Evolutionary conservation across 1,139 yeast species (phyloP).

Genomic region (Nakaseomyces nivariensis): DNA sequence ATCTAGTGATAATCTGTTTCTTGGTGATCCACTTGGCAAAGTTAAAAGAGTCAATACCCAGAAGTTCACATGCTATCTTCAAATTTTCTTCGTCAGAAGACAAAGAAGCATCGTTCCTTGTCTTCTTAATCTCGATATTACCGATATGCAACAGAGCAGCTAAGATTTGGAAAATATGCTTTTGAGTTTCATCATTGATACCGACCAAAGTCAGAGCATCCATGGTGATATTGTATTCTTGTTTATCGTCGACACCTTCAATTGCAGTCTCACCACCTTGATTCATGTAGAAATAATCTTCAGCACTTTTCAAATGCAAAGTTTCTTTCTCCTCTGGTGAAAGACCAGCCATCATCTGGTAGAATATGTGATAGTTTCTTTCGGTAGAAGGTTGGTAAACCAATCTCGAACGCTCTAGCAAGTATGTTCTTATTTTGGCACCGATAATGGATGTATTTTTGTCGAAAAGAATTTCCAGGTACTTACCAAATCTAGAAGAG

Average conservation of each 20-base stretch:
- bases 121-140: conserved; percentile 78
- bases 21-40: conserved; percentile 92
- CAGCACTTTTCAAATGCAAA: conserved; percentile 53
- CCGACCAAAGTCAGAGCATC: conserved; percentile 78
- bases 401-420: conserved; percentile 85
- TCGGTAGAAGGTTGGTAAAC: conserved; percentile 87
- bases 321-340: conserved; percentile 46
- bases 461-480: conserved; percentile 82
- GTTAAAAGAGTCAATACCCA: conserved; percentile 64
- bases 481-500: conserved; percentile 95
- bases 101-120: conserved; percentile 75
- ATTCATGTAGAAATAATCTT: conserved; percentile 71
- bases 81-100: conserved; percentile 81
- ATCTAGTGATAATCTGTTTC: conserved; percentile 86
- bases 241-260: conserved; percentile 70
- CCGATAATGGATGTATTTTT: conserved; percentile 71
- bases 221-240: conserved; percentile 64
- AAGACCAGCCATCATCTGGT: conserved; percentile 80
- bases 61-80: conserved; percentile 71
- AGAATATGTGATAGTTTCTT: conserved; percentile 91
- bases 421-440: conserved; percentile 85
- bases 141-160: conserved; percentile 92
- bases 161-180: conserved; percentile 62
- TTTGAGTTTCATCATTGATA: conserved; percentile 48
- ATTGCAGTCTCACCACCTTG: conserved; percentile 79